Conservation (phyloP, 768 basidiomycete genomes). For the Tylopilus sp. region DNA sequence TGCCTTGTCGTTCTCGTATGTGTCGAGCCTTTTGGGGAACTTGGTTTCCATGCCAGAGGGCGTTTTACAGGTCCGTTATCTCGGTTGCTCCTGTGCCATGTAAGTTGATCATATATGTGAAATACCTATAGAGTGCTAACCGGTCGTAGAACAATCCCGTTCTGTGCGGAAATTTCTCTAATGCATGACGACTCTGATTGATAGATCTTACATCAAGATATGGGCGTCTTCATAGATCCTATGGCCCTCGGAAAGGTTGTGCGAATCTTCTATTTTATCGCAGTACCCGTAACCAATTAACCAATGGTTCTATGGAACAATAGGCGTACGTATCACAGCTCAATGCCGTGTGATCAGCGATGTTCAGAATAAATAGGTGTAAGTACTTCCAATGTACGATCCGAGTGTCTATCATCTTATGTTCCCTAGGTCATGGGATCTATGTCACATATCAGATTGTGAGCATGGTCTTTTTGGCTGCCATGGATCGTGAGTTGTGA, state of each 20-base stretch:
- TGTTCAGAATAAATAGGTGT: no score
- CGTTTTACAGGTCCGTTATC: constrained; percentile 12
- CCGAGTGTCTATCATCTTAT: not conserved
- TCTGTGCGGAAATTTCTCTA: not conserved
- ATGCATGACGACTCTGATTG: not conserved
- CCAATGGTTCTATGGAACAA: no score
- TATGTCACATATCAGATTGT: not conserved
- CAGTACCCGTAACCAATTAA: no score
- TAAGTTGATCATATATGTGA: not conserved
- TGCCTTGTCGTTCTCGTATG: constrained; percentile 5
- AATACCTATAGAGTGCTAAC: not conserved
- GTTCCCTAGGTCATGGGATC: not conserved
- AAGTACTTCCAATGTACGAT: no score
- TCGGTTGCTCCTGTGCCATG: constrained; percentile 10
- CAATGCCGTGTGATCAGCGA: no score
- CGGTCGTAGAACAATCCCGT: not conserved
- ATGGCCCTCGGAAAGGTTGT: no score
- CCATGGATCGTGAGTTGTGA: constrained; percentile 1
- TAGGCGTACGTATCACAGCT: no score
- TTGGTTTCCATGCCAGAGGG: no score
- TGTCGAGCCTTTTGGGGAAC: not conserved
- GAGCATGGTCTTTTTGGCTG: constrained; percentile 3
- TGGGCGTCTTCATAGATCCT: not conserved
- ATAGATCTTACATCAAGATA: not conserved
- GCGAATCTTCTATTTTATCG: no score